Conservation (phyloP, 306 rosid genomes). For the Medicago arabica region DNA sequence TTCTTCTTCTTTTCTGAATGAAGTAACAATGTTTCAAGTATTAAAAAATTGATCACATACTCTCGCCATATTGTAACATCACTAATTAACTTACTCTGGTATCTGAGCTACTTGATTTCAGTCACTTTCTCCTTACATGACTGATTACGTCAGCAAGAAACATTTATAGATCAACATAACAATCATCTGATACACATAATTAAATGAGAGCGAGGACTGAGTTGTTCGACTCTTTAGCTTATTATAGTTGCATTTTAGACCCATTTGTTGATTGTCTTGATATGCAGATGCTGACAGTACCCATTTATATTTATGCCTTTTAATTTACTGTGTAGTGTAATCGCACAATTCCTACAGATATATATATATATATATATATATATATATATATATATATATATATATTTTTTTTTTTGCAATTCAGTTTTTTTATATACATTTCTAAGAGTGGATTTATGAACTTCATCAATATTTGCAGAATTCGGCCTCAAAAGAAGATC, state of each 20-base stretch:
- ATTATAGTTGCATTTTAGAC: constrained; percentile 27
- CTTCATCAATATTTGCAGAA: constrained; percentile 58
- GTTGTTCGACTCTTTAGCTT: not conserved
- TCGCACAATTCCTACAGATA: constrained; percentile 15
- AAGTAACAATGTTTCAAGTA: constrained; percentile 24
- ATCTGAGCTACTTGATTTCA: constrained; percentile 24
- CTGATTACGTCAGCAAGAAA: not conserved
- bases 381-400: not conserved
- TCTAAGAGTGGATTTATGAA: constrained; percentile 23
- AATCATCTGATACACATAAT: constrained; percentile 28
- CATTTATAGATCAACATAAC: constrained; percentile 2
- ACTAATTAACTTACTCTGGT: constrained; percentile 9
- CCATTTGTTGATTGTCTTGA: not conserved
- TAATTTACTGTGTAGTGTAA: not conserved
- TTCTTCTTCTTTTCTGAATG: not conserved
- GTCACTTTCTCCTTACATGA: not conserved
- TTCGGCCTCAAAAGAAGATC: constrained; percentile 81
- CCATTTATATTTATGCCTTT: constrained; percentile 15
- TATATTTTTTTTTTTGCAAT: not conserved
- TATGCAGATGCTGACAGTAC: not conserved
- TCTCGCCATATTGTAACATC: constrained; percentile 17
- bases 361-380: no score
- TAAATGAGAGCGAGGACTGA: constrained; percentile 6
- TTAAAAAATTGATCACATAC: constrained; percentile 22
- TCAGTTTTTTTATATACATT: constrained; percentile 10